Evolutionary conservation across 2,329 filamentous ascomycete species (phyloP).

Genomic region (Ascochyta fabae): DNA sequence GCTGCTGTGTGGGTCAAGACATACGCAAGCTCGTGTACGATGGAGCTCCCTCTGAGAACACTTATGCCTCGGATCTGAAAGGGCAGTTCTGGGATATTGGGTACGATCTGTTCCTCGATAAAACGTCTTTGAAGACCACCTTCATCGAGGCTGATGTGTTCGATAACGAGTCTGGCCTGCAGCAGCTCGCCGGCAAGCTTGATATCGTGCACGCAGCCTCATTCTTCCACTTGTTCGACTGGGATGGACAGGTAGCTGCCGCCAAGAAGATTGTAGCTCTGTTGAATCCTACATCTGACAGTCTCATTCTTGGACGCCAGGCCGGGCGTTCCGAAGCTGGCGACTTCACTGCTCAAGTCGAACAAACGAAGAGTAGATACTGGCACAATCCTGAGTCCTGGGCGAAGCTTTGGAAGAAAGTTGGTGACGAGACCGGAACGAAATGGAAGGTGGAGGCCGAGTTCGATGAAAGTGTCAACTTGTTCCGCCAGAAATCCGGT

Average conservation of each 20-base stretch:
- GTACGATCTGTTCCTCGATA: constrained; percentile 50
- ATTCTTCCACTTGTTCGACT: constrained; percentile 55
- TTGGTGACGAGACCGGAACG: constrained; percentile 47
- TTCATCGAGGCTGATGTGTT: constrained; percentile 62
- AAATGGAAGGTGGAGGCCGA: constrained; percentile 45
- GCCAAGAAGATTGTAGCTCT: constrained; percentile 42
- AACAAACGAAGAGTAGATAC: constrained; percentile 34
- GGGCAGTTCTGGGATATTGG: constrained; percentile 61
- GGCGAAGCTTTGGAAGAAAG: constrained; percentile 48
- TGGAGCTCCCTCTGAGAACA: constrained; percentile 51
- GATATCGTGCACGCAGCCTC: constrained; percentile 52
- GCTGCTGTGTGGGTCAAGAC: constrained; percentile 55
- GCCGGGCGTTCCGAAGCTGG: constrained; percentile 42
- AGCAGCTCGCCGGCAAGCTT: constrained; percentile 47
- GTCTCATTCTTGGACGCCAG: constrained; percentile 51
- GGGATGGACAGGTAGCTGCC: constrained; percentile 48
- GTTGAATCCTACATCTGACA: constrained; percentile 42
- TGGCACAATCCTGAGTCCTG: constrained; percentile 49
- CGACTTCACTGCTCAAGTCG: constrained; percentile 24
- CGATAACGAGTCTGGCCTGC: constrained; percentile 37
- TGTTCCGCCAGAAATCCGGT: constrained; percentile 22
- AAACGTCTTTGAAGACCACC: constrained; percentile 51
- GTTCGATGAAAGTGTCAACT: constrained; percentile 30
- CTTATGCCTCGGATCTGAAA: constrained; percentile 51
- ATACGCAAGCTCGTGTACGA: constrained; percentile 54